A percentile compares a stretch with the other conserved stretches of the same genome.
Conservation (phyloP, 768 basidiomycete genomes). For the Crepidotus variabilis region DNA sequence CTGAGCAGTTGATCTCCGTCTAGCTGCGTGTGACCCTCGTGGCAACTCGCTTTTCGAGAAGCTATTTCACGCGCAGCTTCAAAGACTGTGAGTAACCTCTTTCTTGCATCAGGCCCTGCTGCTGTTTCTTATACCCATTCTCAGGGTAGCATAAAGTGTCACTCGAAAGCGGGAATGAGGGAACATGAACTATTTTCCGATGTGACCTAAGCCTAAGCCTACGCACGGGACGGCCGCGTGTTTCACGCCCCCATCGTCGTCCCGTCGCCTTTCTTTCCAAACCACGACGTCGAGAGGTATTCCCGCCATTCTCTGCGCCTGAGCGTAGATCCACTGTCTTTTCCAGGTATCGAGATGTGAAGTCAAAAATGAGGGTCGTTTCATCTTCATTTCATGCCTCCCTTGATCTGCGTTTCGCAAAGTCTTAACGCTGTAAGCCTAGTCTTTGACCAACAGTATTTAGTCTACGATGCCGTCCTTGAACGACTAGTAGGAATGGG, state of each 20-base stretch:
- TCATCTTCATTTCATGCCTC: constrained; percentile 17
- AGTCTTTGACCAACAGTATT: constrained; percentile 10
- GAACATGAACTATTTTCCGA: background rate
- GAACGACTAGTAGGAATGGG: constrained; percentile 4
- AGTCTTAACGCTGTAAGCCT: constrained; percentile 6
- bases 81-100: background rate
- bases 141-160: background rate
- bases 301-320: constrained; percentile 10
- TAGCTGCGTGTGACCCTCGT: constrained; percentile 22
- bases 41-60: constrained; percentile 6
- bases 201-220: background rate
- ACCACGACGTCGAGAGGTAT: constrained; percentile 2
- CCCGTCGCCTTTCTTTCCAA: background rate
- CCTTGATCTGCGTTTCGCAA: constrained; percentile 13
- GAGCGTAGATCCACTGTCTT: constrained; percentile 6
- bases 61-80: background rate
- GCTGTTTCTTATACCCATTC: background rate
- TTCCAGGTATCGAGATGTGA: constrained; percentile 13
- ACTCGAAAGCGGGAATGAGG: background rate
- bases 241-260: background rate
- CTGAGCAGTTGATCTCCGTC: constrained; percentile 18
- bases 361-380: constrained; percentile 14
- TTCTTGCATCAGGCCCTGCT: background rate
- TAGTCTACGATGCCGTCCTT: constrained; percentile 1
- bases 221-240: constrained; percentile 5